phyloP scores from a whole-genome alignment of 106 monocot species.

The Vanilla planifolia region DNA sequence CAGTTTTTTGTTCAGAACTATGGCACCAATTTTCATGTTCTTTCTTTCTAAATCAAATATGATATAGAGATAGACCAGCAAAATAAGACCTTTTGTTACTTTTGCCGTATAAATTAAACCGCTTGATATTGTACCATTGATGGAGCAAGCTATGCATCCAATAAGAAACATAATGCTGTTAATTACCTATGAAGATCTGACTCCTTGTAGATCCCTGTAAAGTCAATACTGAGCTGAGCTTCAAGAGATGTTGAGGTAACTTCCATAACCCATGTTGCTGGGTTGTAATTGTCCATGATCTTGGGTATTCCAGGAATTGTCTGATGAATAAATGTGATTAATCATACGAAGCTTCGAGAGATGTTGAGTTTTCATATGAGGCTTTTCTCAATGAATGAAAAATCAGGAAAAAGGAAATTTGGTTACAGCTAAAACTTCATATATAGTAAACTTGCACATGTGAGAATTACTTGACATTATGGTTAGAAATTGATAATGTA shows the following conservation, averaged over 20 bases:
- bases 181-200: slow-evolving; percentile 8
- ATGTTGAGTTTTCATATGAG: no score
- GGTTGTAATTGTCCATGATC: slow-evolving; percentile 17
- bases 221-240: slow-evolving; percentile 6
- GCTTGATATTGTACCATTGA: no score
- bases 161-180: no score
- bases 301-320: slow-evolving; percentile 22
- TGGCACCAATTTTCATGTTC: neutral
- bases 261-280: slow-evolving; percentile 26
- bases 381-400: neutral
- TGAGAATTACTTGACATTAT: neutral
- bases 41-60: neutral
- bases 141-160: neutral
- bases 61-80: neutral
- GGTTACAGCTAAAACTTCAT: no score
- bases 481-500: neutral
- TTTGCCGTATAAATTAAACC: no score
- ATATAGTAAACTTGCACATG: no score
- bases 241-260: slow-evolving; percentile 13
- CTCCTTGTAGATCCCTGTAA: slow-evolving; percentile 3
- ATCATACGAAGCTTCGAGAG: neutral
- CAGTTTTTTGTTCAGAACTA: neutral
- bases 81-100: no score
- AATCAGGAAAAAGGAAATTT: no score
- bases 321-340: slow-evolving; percentile 1